Evolutionary conservation across 148 eudicot genomes (phyloP).

Genomic region (Bassia scoparia): DNA sequence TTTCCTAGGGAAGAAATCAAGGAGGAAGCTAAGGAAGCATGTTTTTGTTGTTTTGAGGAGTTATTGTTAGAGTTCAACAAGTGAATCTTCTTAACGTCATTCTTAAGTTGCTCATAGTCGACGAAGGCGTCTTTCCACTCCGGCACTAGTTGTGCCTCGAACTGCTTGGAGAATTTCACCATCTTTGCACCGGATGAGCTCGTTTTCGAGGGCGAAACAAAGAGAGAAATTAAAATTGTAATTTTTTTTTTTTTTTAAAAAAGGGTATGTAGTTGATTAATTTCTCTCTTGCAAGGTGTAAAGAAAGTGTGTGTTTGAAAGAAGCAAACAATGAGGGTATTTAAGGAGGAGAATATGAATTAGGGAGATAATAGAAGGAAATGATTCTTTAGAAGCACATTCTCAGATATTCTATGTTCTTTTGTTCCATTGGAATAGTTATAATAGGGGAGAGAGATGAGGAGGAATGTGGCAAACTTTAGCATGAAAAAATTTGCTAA

Average conservation of each 20-base stretch:
- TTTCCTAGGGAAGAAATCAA: conserved; percentile 56
- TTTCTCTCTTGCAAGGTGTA: background rate
- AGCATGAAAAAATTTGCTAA: conserved; percentile 30
- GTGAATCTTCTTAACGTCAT: conserved; percentile 69
- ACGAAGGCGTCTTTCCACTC: conserved; percentile 99
- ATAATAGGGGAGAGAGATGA: conserved; percentile 9
- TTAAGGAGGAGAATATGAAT: conserved; percentile 36
- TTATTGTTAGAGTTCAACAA: conserved; percentile 26
- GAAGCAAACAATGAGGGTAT: conserved; percentile 35
- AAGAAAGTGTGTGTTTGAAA: conserved; percentile 39
- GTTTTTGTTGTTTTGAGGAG: conserved; percentile 29
- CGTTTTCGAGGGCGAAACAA: background rate
- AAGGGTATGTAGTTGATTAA: too few species aligned
- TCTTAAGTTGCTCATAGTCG: conserved; percentile 74
- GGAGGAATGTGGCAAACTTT: conserved; percentile 31
- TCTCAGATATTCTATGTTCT: conserved; percentile 51
- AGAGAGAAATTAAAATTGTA: background rate
- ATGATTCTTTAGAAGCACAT: conserved; percentile 58
- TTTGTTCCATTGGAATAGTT: conserved; percentile 40
- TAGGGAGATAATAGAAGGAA: conserved; percentile 30
- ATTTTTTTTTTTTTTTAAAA: too few species aligned
- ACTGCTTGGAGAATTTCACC: conserved; percentile 85
- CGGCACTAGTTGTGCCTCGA: conserved; percentile 79
- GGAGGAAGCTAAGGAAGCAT: conserved; percentile 28
- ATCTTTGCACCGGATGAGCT: conserved; percentile 20